These are phyloP conservation scores for Polygonum aviculare DNA, from an alignment of 148 eudicot genomes.

Conservation along the genomic window DNA sequence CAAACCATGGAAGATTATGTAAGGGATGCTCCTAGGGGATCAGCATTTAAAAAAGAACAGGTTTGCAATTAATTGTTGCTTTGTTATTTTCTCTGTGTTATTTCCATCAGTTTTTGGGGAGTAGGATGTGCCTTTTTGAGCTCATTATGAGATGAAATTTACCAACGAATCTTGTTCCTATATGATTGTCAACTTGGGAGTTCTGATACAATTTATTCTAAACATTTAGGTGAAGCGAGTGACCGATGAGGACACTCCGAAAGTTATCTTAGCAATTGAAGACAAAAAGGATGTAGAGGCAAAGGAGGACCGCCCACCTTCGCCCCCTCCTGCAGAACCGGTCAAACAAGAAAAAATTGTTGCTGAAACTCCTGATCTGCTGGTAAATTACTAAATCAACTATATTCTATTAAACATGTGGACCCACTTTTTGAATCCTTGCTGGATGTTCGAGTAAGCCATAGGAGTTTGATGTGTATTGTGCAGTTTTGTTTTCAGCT, in stretches of 20 bases:
- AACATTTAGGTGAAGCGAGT: slow-evolving; percentile 38
- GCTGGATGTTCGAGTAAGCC: too few relatives aligned
- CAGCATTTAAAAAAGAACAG: slow-evolving; percentile 69
- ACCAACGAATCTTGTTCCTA: neutral
- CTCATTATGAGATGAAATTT: neutral
- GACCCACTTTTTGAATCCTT: too few relatives aligned
- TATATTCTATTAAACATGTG: neutral
- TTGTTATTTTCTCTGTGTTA: neutral
- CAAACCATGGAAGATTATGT: slow-evolving; percentile 99
- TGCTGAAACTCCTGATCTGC: slow-evolving; percentile 68
- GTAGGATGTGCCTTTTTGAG: neutral
- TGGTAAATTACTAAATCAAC: slow-evolving; percentile 37
- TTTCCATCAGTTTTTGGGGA: neutral
- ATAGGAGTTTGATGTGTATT: too few relatives aligned
- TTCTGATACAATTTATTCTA: slow-evolving; percentile 1
- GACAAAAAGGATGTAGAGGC: slow-evolving; percentile 48
- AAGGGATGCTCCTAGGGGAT: slow-evolving; percentile 81
- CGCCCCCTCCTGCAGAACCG: slow-evolving; percentile 59
- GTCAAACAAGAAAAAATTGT: slow-evolving; percentile 60
- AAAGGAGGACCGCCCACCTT: slow-evolving; percentile 47
- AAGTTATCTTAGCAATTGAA: slow-evolving; percentile 54
- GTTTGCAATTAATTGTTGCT: slow-evolving; percentile 21
- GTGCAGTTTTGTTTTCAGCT: too few relatives aligned
- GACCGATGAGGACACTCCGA: slow-evolving; percentile 38
- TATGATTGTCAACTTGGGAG: neutral